Percentiles rank a stretch among this genome's conserved stretches.
Evolutionary conservation across 108 stramenopile genomes (phyloP).

Genomic region (Cyclotella baltica): DNA sequence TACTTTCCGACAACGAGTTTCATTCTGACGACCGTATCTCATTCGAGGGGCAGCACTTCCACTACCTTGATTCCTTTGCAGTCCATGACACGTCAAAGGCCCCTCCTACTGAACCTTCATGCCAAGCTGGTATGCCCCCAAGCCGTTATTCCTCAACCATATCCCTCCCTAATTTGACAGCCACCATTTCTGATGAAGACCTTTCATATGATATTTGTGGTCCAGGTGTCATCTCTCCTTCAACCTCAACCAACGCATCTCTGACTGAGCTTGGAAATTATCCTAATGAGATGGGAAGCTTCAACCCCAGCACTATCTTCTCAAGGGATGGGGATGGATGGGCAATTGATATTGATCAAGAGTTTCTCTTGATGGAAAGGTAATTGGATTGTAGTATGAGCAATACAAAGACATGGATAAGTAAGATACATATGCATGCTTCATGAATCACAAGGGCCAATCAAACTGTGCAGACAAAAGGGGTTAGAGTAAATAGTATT

Average conservation of each 20-base stretch:
- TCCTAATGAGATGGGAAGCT: background rate
- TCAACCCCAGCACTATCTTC: background rate
- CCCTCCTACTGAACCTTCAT: background rate
- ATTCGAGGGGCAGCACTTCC: slow-evolving; percentile 68
- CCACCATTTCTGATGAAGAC: background rate
- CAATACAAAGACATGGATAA: background rate
- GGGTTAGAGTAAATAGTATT: too few species aligned
- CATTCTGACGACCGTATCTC: slow-evolving; percentile 59
- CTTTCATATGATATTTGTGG: background rate
- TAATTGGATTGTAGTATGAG: background rate
- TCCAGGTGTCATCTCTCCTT: background rate
- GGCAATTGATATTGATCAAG: slow-evolving; percentile 17
- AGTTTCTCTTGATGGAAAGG: slow-evolving; percentile 7
- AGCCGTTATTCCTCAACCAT: slow-evolving; percentile 2
- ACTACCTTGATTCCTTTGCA: slow-evolving; percentile 53
- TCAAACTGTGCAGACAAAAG: too few species aligned
- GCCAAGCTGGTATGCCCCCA: background rate
- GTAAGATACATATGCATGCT: too few species aligned
- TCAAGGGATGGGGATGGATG: slow-evolving; percentile 3
- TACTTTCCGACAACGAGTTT: background rate
- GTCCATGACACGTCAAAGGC: background rate
- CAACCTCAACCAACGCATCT: background rate
- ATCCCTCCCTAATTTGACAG: background rate
- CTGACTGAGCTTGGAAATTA: background rate
- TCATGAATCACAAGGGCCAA: too few species aligned